Evolutionary conservation across 108 stramenopile species (phyloP), one percentile per base, ranked within the genome.

Genomic region (Aurantiochytrium sp.): DNA sequence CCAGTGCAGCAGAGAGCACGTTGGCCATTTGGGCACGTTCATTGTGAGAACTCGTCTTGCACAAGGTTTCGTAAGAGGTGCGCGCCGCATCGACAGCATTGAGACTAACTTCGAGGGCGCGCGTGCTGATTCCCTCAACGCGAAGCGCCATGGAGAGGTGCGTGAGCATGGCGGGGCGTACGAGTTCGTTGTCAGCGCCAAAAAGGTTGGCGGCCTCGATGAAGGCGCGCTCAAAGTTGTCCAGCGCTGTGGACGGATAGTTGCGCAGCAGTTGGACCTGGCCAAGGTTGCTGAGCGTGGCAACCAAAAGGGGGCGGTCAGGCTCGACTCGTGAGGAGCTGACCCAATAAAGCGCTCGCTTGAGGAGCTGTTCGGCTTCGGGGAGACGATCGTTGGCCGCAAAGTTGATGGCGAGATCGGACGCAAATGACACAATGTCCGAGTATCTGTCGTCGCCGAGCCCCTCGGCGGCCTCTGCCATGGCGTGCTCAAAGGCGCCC

Each of bases 401-500:
- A 28, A 25, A 28, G 76, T 53, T 53, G 45, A 83, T 23, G 49
- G 76, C 76, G 12, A 83, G 76, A 53, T 83, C 76, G 18, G 49
- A 53, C 6, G 76, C 76, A 23, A 47, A 53, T 6, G 76, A 47
- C 14, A 83, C 51, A 47, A 83, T 53, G 51, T 83, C 76, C 45
- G 49, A 53, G 76, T 53, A 53, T 35, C 76, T 55, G 19, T 47
- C 49, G 76, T 83, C 76, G 51, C 76, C 76, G 76, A 83, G 76
- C 8, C 76, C 76, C 45, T 83, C 49, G 49, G 45, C 6, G 10
- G 76, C 76, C 23, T 83, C 76, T 12, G 45, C 51, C 76, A 83
- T 47, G 28, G 76, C 76, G 51, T 83, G 76, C 76, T 83, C 76
- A 23, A 83, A 83, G 45, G 76, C 76, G 45, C 76, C 76, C 51